Conservation (phyloP, 2,329 filamentous ascomycete genomes). For the Botrytis sinoallii region DNA sequence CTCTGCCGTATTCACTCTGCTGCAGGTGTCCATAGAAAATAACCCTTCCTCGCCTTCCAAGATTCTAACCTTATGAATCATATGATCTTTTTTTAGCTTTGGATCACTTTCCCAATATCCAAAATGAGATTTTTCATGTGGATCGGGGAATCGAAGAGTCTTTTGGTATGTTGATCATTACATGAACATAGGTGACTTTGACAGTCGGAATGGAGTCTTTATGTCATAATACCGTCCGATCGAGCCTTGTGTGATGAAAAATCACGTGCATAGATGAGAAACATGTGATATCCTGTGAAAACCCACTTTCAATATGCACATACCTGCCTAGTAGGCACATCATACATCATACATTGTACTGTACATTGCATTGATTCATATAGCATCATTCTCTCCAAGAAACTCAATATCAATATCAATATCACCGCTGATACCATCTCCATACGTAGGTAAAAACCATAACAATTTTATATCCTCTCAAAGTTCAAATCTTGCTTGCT, state of each 20-base stretch:
- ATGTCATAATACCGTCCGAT: not conserved
- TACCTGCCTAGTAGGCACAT: not conserved
- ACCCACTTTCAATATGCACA: conserved; percentile 4
- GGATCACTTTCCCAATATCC: not conserved
- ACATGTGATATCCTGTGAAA: not conserved
- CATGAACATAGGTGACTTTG: not conserved
- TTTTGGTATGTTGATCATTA: not conserved
- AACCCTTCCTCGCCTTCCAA: not conserved
- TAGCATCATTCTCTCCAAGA: not conserved
- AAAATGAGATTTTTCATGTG: not conserved
- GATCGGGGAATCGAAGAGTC: not conserved
- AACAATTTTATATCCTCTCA: not conserved
- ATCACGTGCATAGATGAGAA: not conserved
- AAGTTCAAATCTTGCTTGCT: not conserved
- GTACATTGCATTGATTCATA: not conserved
- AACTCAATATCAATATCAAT: not conserved
- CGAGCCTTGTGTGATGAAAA: not conserved
- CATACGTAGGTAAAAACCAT: not conserved
- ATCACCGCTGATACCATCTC: not conserved
- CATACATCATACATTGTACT: not conserved
- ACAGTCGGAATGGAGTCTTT: not conserved
- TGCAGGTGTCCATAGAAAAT: not conserved
- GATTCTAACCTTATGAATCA: not conserved
- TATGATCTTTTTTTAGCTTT: conserved; percentile 3
- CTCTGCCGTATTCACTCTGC: too few relatives aligned